Conservation (phyloP, 1,139 yeast genomes). For the Kluyveromyces sp. region DNA sequence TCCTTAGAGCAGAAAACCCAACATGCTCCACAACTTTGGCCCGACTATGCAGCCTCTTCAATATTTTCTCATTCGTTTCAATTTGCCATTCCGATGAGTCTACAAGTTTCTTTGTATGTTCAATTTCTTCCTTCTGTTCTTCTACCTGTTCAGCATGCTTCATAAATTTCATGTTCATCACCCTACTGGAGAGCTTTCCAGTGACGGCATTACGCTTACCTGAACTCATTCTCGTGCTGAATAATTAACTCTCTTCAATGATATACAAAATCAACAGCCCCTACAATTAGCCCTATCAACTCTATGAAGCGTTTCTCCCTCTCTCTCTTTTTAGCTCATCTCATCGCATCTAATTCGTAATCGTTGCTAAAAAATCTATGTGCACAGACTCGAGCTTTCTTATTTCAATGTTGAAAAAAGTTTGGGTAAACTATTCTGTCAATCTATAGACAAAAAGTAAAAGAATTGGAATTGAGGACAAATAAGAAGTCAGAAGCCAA, state of each 20-base stretch:
- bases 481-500: no score
- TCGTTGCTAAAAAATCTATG: no score
- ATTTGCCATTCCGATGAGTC: conserved; percentile 23
- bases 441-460: no score
- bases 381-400: no score
- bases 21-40: conserved; percentile 32
- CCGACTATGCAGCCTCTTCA: conserved; percentile 12
- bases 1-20: conserved; percentile 41
- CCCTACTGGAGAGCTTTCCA: conserved; percentile 29
- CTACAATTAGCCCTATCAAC: no score
- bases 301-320: no score
- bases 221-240: conserved; percentile 2
- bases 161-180: conserved; percentile 45
- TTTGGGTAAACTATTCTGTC: no score
- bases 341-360: no score
- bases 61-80: not conserved
- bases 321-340: no score
- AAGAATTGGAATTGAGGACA: no score
- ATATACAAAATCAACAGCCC: not conserved
- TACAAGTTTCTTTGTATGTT: conserved; percentile 38
- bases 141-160: conserved; percentile 35
- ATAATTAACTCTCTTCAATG: not conserved
- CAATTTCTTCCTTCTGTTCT: conserved; percentile 33
- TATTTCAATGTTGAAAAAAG: no score
- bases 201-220: conserved; percentile 12